A percentile compares a stretch with the other conserved stretches of the same genome.
These are phyloP conservation scores for Heterobasidion parviporum DNA, from an alignment of 1,284 basidiomycete species.

Conservation along the genomic window DNA sequence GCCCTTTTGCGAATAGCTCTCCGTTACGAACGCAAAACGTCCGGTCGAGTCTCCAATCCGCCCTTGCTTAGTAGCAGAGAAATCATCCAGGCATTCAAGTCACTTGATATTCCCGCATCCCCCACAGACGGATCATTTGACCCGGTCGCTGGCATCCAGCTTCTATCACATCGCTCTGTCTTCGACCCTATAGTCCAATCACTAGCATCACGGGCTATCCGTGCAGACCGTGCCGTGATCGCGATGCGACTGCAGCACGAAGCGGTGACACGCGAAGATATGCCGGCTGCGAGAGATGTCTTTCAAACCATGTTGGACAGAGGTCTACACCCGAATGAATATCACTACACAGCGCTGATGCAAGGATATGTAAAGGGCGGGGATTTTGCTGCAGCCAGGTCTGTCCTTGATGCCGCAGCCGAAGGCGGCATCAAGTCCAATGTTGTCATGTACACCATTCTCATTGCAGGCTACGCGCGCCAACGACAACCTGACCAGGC, in stretches of 20 bases:
- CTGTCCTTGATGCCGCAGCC: conserved; percentile 41
- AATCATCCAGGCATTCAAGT: no score
- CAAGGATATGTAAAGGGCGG: conserved; percentile 52
- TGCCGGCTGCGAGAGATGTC: conserved; percentile 39
- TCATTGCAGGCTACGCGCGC: conserved; percentile 59
- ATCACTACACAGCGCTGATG: conserved; percentile 66
- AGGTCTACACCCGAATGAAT: conserved; percentile 57
- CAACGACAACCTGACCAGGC: conserved; percentile 46
- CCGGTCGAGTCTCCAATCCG: conserved; percentile 38
- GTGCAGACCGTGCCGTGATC: conserved; percentile 46
- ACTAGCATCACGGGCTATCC: conserved; percentile 36
- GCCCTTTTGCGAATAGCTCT: conserved; percentile 40
- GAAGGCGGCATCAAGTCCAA: conserved; percentile 43
- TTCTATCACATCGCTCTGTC: conserved; percentile 27
- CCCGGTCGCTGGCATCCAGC: conserved; percentile 38
- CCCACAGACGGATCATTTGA: conserved; percentile 27
- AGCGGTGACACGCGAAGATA: conserved; percentile 39
- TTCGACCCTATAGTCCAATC: conserved; percentile 37
- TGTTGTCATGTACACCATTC: conserved; percentile 63
- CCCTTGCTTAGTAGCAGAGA: no score
- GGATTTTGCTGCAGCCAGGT: conserved; percentile 42
- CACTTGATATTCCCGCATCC: background rate
- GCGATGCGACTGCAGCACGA: conserved; percentile 57
- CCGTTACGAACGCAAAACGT: conserved; percentile 21
- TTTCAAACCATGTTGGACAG: conserved; percentile 50